Conservation (phyloP, 768 basidiomycete genomes). For the Polyporus arcularius region DNA sequence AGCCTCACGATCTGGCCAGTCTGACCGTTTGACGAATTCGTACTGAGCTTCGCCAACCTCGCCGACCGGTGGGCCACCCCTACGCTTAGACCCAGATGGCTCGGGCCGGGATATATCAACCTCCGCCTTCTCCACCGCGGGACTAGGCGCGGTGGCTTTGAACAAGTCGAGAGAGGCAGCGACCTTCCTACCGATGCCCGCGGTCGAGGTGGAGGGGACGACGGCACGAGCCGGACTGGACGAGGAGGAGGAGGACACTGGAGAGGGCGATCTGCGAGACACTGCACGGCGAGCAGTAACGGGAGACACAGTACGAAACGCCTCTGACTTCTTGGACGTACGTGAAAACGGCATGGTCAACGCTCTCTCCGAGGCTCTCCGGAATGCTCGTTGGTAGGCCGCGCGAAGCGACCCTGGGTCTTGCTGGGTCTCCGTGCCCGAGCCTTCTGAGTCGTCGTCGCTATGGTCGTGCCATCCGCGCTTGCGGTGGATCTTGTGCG, state of each 20-base stretch:
- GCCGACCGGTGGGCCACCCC: constrained; percentile 40
- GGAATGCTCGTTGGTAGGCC: constrained; percentile 23
- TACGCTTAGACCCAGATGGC: constrained; percentile 31
- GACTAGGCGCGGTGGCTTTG: constrained; percentile 62
- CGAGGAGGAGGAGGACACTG: constrained; percentile 26
- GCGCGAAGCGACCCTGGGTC: constrained; percentile 30
- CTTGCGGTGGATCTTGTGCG: constrained; percentile 31
- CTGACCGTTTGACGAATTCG: constrained; percentile 82
- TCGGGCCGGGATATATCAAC: constrained; percentile 26
- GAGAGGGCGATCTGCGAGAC: constrained; percentile 28
- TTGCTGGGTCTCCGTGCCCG: constrained; percentile 44
- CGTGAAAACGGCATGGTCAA: constrained; percentile 38
- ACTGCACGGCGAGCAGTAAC: constrained; percentile 21
- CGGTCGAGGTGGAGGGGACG: constrained; percentile 20
- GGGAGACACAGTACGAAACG: constrained; percentile 21
- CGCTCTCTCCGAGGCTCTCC: constrained; percentile 28
- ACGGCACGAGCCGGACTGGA: constrained; percentile 16
- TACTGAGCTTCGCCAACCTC: constrained; percentile 70
- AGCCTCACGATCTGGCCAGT: constrained; percentile 81
- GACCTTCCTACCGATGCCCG: constrained; percentile 77
- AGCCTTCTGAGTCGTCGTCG: constrained; percentile 44
- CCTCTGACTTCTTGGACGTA: constrained; percentile 26
- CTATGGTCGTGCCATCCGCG: constrained; percentile 25
- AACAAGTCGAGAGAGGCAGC: constrained; percentile 82
- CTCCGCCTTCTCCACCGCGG: constrained; percentile 32